phyloP scores from a whole-genome alignment of 83 land plant genomes.

The Picea engelmannii region DNA sequence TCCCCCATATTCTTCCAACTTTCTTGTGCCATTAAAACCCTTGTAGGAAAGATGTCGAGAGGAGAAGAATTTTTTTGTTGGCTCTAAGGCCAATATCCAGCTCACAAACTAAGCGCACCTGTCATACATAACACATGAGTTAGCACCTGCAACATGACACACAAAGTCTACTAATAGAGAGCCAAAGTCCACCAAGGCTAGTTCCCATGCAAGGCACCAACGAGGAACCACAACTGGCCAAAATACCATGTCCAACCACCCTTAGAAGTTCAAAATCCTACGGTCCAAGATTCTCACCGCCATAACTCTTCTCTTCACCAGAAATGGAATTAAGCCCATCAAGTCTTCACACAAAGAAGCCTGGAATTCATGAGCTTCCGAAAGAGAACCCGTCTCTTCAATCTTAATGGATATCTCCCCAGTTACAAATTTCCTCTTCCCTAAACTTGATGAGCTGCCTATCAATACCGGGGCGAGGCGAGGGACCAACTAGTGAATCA shows the following conservation, averaged over 20 bases:
- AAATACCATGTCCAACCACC: constrained; percentile 84
- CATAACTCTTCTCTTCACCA: constrained; percentile 6
- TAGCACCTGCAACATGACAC: too few relatives aligned
- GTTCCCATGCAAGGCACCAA: too few relatives aligned
- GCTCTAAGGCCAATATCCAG: too few relatives aligned
- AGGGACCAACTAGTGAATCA: constrained; percentile 90
- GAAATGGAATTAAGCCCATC: constrained; percentile 17
- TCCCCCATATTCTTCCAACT: too few relatives aligned
- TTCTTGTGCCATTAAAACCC: too few relatives aligned
- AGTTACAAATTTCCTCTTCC: constrained; percentile 31
- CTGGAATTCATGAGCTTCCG: constrained; percentile 11
- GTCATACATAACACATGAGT: too few relatives aligned
- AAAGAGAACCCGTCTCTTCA: neutral
- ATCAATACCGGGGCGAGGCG: constrained; percentile 45
- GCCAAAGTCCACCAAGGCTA: too few relatives aligned
- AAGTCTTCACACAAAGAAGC: constrained; percentile 12
- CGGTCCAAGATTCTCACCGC: constrained; percentile 42
- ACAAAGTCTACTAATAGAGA: too few relatives aligned
- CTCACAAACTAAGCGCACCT: too few relatives aligned
- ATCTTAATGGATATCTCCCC: neutral
- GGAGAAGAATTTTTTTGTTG: too few relatives aligned
- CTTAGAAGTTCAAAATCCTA: constrained; percentile 89
- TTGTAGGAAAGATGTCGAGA: too few relatives aligned
- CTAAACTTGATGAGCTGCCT: constrained; percentile 52
- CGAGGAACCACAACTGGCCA: too few relatives aligned